Percentiles rank a stretch among this genome's conserved stretches.
Evolutionary conservation across 148 eudicot species (phyloP).

Genomic region (Chenopodium berlandieri): DNA sequence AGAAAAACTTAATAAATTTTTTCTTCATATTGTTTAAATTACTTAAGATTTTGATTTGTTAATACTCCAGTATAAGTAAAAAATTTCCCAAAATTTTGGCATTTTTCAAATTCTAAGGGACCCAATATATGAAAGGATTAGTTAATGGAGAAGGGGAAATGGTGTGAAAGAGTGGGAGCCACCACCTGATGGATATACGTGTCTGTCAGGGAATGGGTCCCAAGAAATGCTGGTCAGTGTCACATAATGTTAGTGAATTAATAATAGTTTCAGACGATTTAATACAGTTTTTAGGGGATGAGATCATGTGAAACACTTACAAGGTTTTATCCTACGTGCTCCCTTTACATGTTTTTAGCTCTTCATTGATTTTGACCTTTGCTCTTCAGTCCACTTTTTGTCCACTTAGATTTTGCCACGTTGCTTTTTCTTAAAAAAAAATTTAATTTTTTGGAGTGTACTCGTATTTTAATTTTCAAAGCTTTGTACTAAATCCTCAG

Average conservation of each 20-base stretch:
- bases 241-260: conserved; percentile 12
- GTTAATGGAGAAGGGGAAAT: neutral
- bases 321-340: conserved; percentile 25
- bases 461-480: neutral
- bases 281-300: neutral
- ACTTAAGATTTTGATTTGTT: too few relatives aligned
- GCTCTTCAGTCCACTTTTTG: neutral
- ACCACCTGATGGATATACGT: conserved; percentile 28
- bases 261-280: neutral
- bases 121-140: neutral
- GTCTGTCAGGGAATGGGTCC: conserved; percentile 23
- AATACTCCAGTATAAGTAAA: neutral
- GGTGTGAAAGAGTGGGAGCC: conserved; percentile 22
- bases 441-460: too few relatives aligned
- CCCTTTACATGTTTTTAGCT: neutral
- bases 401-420: neutral
- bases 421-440: neutral
- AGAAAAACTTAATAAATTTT: too few relatives aligned
- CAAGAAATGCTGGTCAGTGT: conserved; percentile 16
- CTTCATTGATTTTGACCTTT: conserved; percentile 14
- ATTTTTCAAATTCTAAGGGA: neutral
- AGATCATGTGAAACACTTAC: conserved; percentile 11
- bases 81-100: neutral
- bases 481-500: neutral
- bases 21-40: too few relatives aligned